phyloP scores from a whole-genome alignment of 768 basidiomycete species.

The Tylopilus sp. region DNA sequence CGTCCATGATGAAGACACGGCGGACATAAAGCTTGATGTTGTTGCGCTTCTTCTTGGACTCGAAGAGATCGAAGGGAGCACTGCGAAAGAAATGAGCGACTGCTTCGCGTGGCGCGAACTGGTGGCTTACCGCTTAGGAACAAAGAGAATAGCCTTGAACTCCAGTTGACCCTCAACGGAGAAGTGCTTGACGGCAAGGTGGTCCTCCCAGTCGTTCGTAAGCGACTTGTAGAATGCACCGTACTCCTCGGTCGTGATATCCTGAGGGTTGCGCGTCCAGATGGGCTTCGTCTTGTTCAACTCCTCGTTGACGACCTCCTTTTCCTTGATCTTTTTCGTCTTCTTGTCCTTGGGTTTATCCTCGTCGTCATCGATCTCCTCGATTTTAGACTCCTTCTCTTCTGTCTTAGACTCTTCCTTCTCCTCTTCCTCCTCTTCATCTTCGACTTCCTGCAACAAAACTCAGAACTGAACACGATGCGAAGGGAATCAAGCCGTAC shows the following conservation, averaged over 20 bases:
- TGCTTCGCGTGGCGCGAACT: background rate
- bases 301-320: conserved; percentile 87
- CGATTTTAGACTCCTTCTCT: conserved; percentile 78
- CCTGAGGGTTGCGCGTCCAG: conserved; percentile 97
- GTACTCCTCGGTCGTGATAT: conserved; percentile 93
- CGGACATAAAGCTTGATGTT: conserved; percentile 99
- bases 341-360: conserved; percentile 88
- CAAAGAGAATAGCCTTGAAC: conserved; percentile 98
- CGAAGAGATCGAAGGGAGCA: conserved; percentile 99
- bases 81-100: conserved; percentile 36
- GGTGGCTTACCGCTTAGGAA: conserved; percentile 82
- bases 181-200: conserved; percentile 99
- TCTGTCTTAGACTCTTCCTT: conserved; percentile 77
- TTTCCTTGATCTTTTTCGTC: conserved; percentile 92
- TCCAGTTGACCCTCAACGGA: conserved; percentile 99
- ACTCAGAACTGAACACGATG: conserved; percentile 1
- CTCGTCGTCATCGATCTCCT: conserved; percentile 81
- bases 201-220: conserved; percentile 99
- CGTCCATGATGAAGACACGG: conserved; percentile 99
- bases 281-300: conserved; percentile 99
- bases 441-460: conserved; percentile 72
- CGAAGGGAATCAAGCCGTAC: conserved; percentile 40
- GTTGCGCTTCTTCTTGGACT: conserved; percentile 99
- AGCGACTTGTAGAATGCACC: conserved; percentile 98
- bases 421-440: conserved; percentile 75